Evolutionary conservation across 805 yeast species (phyloP).

Genomic region (Metschnikowia colocasiae): DNA sequence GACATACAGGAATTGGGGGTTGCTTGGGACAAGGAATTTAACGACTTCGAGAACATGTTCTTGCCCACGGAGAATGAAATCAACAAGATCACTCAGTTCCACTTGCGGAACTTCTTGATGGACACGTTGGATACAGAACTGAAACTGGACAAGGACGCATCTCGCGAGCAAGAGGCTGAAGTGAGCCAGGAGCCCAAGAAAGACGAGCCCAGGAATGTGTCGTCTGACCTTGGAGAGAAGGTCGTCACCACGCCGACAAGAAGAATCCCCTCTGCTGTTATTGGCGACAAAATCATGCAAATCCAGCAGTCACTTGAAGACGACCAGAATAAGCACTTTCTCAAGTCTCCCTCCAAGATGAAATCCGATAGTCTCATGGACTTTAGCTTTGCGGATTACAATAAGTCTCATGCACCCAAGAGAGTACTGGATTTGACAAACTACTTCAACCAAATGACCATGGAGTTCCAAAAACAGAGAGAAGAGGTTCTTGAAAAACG

Average conservation of each 20-base stretch:
- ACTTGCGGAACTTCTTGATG: constrained; percentile 68
- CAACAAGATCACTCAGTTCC: constrained; percentile 83
- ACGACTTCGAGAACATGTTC: constrained; percentile 70
- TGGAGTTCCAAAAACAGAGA: constrained; percentile 86
- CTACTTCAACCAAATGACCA: constrained; percentile 69
- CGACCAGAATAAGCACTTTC: constrained; percentile 13
- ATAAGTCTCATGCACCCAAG: constrained; percentile 12
- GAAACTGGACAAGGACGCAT: constrained; percentile 10
- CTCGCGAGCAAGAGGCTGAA: neutral
- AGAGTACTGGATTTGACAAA: constrained; percentile 62
- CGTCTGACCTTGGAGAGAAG: neutral
- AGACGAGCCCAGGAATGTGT: neutral
- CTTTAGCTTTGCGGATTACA: constrained; percentile 1
- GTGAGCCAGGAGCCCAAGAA: neutral
- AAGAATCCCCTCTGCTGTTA: constrained; percentile 18
- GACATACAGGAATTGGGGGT: constrained; percentile 78
- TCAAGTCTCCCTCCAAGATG: constrained; percentile 10
- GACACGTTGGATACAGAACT: constrained; percentile 40
- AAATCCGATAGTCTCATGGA: constrained; percentile 9
- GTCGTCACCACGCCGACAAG: constrained; percentile 7
- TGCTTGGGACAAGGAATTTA: constrained; percentile 81
- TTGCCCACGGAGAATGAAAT: constrained; percentile 93
- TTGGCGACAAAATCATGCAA: constrained; percentile 19
- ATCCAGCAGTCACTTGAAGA: constrained; percentile 19
- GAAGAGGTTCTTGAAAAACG: constrained; percentile 64